Conservation (phyloP, 768 basidiomycete genomes). For the Xerocomellus dryophilus region DNA sequence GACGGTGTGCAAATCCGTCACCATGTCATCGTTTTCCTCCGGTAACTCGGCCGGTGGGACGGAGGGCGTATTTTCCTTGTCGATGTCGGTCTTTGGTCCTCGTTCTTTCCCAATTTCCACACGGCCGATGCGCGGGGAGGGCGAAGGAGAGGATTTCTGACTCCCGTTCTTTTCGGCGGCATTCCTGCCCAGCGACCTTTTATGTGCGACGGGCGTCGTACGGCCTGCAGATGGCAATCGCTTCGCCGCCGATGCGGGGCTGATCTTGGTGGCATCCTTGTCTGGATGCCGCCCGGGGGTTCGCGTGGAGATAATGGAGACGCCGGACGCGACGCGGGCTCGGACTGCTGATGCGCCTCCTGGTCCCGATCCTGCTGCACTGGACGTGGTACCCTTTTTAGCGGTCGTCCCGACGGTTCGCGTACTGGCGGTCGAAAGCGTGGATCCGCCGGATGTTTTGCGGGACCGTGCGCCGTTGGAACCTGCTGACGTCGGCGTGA, state of each 20-base stretch:
- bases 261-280: constrained; percentile 21
- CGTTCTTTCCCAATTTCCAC: constrained; percentile 31
- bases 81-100: constrained; percentile 33
- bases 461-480: constrained; percentile 27
- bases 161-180: constrained; percentile 12
- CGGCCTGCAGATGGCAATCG: constrained; percentile 23
- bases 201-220: constrained; percentile 21
- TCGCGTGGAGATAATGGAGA: constrained; percentile 26
- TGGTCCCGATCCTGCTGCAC: constrained; percentile 2
- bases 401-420: constrained; percentile 30
- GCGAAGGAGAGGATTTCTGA: constrained; percentile 11
- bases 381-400: constrained; percentile 10
- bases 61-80: constrained; percentile 17
- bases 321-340: constrained; percentile 27
- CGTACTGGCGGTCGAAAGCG: constrained; percentile 30
- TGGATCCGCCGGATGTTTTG: constrained; percentile 29
- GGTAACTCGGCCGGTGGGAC: constrained; percentile 29
- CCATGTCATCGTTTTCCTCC: constrained; percentile 38
- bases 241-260: constrained; percentile 20
- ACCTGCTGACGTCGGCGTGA: constrained; percentile 30
- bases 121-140: constrained; percentile 19
- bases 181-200: constrained; percentile 17
- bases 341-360: constrained; percentile 10
- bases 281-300: constrained; percentile 23
- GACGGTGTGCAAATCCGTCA: constrained; percentile 19